These are phyloP conservation scores for Leishmania turanica DNA, from an alignment of 208 protist genomes.

Conservation along the genomic window DNA sequence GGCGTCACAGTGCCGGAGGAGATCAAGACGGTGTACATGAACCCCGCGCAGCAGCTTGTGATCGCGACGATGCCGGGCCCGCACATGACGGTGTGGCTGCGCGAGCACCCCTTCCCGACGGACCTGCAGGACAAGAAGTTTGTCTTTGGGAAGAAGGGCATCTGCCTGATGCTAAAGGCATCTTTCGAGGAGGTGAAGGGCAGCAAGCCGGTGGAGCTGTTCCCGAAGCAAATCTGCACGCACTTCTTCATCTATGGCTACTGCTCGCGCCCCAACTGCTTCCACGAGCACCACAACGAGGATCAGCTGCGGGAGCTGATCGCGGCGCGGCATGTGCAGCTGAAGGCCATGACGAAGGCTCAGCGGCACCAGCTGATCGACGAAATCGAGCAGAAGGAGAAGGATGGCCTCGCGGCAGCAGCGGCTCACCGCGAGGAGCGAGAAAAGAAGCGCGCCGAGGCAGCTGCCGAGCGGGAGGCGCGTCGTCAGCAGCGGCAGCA, in stretches of 20 bases:
- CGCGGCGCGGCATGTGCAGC: conserved; percentile 71
- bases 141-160: conserved; percentile 74
- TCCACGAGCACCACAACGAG: conserved; percentile 87
- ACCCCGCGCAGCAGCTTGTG: conserved; percentile 63
- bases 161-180: conserved; percentile 87
- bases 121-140: conserved; percentile 58
- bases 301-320: conserved; percentile 77
- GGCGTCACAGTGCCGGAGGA: conserved; percentile 57
- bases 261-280: conserved; percentile 78
- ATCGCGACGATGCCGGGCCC: conserved; percentile 82
- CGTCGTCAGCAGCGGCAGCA: conserved; percentile 24
- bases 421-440: conserved; percentile 51
- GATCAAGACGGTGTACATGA: conserved; percentile 70
- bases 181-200: conserved; percentile 62
- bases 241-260: conserved; percentile 87
- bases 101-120: conserved; percentile 57
- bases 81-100: conserved; percentile 85
- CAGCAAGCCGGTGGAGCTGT: conserved; percentile 88
- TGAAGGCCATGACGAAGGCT: conserved; percentile 80
- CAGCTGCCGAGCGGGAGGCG: conserved; percentile 19
- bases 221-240: conserved; percentile 83
- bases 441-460: conserved; percentile 28
- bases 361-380: conserved; percentile 72
- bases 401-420: conserved; percentile 47
- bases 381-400: conserved; percentile 64